phyloP scores from a whole-genome alignment of 179 eudicot species.

The Beta macrorhiza region DNA sequence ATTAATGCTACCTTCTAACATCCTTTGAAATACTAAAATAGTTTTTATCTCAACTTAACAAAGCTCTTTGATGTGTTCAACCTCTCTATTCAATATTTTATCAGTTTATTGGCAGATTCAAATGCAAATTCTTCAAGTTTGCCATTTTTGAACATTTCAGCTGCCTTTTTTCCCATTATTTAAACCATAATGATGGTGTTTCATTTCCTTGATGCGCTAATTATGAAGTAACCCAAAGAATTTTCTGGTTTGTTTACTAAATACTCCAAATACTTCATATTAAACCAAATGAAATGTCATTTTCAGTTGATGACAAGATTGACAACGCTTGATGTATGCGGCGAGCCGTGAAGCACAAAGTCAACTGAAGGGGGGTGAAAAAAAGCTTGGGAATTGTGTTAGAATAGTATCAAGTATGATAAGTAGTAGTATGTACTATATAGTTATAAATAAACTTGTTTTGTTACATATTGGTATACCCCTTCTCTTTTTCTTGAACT shows the following conservation, averaged over 20 bases:
- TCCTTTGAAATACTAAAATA: neutral
- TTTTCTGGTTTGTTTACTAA: neutral
- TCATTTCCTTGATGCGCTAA: conserved; percentile 27
- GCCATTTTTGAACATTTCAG: conserved; percentile 1
- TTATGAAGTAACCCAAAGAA: conserved; percentile 8
- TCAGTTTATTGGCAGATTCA: conserved; percentile 6
- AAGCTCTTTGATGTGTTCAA: neutral
- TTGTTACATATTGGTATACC: neutral
- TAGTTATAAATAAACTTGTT: neutral
- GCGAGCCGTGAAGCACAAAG: conserved; percentile 14
- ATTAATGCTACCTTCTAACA: conserved; percentile 9
- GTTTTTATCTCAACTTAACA: neutral
- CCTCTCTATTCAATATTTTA: neutral
- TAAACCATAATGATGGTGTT: conserved; percentile 2
- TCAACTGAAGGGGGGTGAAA: conserved; percentile 3
- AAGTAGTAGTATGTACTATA: neutral
- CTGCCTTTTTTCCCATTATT: conserved; percentile 3
- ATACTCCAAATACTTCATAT: neutral
- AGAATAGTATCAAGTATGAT: neutral
- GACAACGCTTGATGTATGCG: conserved; percentile 20
- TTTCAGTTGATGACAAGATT: conserved; percentile 25
- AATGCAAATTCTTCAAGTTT: neutral
- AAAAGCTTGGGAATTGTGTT: neutral
- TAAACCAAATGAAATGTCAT: neutral
- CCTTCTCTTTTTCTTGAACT: conserved; percentile 18